These are phyloP conservation scores for Pythium monospermum DNA, from an alignment of 352 stramenopile species.

Conservation along the genomic window DNA sequence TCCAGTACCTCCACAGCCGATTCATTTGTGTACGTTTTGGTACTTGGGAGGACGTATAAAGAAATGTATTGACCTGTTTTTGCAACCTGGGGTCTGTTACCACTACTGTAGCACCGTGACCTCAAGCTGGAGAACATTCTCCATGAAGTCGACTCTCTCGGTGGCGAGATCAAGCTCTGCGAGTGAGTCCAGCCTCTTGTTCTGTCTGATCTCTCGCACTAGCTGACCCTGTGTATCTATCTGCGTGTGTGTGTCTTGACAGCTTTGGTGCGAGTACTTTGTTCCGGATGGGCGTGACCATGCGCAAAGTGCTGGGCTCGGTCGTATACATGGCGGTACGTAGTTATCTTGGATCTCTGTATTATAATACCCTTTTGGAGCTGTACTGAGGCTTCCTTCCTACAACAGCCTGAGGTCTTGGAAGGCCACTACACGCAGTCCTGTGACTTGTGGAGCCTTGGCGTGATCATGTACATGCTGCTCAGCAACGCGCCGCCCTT, in stretches of 20 bases:
- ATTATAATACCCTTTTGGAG: background rate
- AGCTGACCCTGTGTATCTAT: background rate
- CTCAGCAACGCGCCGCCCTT: conserved; percentile 76
- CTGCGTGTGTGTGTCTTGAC: background rate
- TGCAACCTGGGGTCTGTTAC: no score
- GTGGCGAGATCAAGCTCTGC: conserved; percentile 71
- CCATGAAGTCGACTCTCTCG: conserved; percentile 44
- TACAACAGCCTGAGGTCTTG: conserved; percentile 55
- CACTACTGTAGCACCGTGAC: conserved; percentile 77
- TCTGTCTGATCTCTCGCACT: background rate
- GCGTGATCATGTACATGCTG: conserved; percentile 85
- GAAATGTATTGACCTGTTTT: no score
- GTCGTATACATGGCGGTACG: conserved; percentile 83
- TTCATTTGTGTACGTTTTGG: conserved; percentile 66
- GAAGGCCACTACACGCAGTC: conserved; percentile 68
- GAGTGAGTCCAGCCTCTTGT: conserved; percentile 35
- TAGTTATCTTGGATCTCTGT: background rate
- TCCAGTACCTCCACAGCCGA: conserved; percentile 77
- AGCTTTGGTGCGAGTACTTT: conserved; percentile 79
- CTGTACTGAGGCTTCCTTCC: no score
- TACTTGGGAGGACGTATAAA: no score
- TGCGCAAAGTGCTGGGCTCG: conserved; percentile 74
- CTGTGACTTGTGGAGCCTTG: conserved; percentile 81
- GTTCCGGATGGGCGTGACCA: conserved; percentile 69
- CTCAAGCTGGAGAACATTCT: conserved; percentile 83